A percentile compares a stretch with the other conserved stretches of the same genome.
phyloP scores from a whole-genome alignment of 352 stramenopile species.

The Pythium myriotylum region DNA sequence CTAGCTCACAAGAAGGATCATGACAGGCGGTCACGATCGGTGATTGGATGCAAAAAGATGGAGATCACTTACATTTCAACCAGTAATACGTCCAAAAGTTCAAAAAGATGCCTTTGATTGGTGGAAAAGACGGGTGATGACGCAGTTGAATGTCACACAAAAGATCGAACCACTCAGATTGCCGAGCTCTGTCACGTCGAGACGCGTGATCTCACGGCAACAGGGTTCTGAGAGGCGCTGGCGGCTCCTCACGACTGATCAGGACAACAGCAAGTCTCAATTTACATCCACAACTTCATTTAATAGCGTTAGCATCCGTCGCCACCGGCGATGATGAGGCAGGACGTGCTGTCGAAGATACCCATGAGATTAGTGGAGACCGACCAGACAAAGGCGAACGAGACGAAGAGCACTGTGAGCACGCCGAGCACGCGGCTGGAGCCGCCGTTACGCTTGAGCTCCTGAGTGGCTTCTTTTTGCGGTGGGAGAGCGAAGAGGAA shows the following conservation, averaged over 20 bases:
- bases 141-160: too few species aligned
- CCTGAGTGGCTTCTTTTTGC: constrained; percentile 38
- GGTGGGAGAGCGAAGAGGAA: constrained; percentile 35
- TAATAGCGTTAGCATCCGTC: constrained; percentile 31
- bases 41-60: constrained; percentile 20
- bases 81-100: too few species aligned
- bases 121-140: too few species aligned
- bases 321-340: constrained; percentile 38
- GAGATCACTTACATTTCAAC: not conserved
- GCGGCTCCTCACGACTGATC: too few species aligned
- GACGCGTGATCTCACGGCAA: too few species aligned
- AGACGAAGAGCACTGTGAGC: constrained; percentile 30
- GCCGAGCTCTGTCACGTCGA: not conserved
- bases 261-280: too few species aligned
- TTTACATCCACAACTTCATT: too few species aligned
- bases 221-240: constrained; percentile 17
- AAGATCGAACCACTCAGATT: not conserved
- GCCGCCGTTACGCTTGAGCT: constrained; percentile 33
- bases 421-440: constrained; percentile 28
- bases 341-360: constrained; percentile 41
- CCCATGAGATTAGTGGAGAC: constrained; percentile 41
- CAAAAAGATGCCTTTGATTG: not conserved
- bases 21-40: not conserved
- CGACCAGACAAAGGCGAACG: constrained; percentile 37
- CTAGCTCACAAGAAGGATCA: constrained; percentile 17